A percentile compares a stretch with the other conserved stretches of the same genome.
These are phyloP conservation scores for Phaeolepiota aurea DNA, from an alignment of 768 basidiomycete species.

Conservation along the genomic window DNA sequence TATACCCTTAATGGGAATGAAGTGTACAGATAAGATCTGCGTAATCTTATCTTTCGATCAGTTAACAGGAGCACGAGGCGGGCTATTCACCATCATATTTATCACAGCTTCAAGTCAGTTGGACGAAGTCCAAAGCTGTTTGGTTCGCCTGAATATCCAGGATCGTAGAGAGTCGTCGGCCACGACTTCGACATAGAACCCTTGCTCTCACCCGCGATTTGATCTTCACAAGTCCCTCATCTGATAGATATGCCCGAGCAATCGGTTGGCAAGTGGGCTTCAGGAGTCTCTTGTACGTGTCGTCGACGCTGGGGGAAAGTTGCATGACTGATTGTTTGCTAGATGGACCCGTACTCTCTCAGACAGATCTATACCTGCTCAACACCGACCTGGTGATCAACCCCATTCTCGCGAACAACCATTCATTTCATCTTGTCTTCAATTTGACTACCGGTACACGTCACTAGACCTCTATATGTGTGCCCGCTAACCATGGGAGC, in stretches of 20 bases:
- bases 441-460: constrained; percentile 55
- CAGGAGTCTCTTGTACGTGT: constrained; percentile 33
- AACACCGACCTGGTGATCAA: constrained; percentile 61
- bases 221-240: neutral
- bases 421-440: constrained; percentile 58
- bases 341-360: constrained; percentile 77
- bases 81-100: neutral
- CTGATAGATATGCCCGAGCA: constrained; percentile 16
- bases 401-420: constrained; percentile 53
- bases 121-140: neutral
- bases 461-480: neutral
- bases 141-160: neutral
- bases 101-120: neutral
- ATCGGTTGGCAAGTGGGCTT: constrained; percentile 30
- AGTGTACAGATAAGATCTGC: no score
- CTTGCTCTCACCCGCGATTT: no score
- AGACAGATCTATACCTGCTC: constrained; percentile 78
- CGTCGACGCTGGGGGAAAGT: neutral
- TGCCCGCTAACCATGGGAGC: constrained; percentile 1
- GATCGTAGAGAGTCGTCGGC: no score
- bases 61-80: neutral
- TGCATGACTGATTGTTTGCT: constrained; percentile 3
- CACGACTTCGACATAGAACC: no score
- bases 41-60: no score
- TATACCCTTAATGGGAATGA: no score